Percentiles rank a stretch among this genome's conserved stretches.
Evolutionary conservation across 2,329 filamentous ascomycete species (phyloP).

Genomic region (Monosporascus sp.): DNA sequence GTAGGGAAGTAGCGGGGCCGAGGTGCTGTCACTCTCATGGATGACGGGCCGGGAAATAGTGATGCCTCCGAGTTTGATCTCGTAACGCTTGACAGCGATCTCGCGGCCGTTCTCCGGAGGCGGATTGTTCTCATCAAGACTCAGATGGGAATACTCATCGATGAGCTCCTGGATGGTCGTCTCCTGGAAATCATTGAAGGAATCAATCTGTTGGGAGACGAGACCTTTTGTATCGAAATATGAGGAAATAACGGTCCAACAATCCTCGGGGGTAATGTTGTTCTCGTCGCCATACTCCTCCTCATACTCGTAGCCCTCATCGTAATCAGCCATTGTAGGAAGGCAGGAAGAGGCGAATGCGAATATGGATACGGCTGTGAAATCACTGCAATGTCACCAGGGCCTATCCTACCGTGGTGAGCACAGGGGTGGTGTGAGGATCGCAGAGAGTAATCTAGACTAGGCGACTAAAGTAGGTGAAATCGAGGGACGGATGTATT

Average conservation of each 20-base stretch:
- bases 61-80: constrained; percentile 89
- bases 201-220: constrained; percentile 95
- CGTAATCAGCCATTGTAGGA: constrained; percentile 49
- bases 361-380: neutral
- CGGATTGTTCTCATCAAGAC: constrained; percentile 88
- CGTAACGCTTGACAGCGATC: constrained; percentile 84
- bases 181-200: constrained; percentile 94
- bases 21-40: constrained; percentile 87
- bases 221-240: constrained; percentile 96
- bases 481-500: too few relatives aligned
- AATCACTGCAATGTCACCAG: neutral
- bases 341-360: neutral
- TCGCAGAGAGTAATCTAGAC: too few relatives aligned
- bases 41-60: constrained; percentile 86
- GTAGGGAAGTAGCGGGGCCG: constrained; percentile 81
- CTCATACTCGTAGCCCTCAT: constrained; percentile 62
- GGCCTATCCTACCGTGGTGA: too few relatives aligned
- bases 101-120: constrained; percentile 66
- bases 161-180: constrained; percentile 94
- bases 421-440: too few relatives aligned
- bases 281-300: constrained; percentile 64
- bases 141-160: constrained; percentile 83
- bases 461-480: too few relatives aligned
- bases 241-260: constrained; percentile 94
- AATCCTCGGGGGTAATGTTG: constrained; percentile 90